A percentile compares a stretch with the other conserved stretches of the same genome.
Conservation (phyloP, 2,329 filamentous ascomycete genomes). For the Aspergillus neoniger region DNA sequence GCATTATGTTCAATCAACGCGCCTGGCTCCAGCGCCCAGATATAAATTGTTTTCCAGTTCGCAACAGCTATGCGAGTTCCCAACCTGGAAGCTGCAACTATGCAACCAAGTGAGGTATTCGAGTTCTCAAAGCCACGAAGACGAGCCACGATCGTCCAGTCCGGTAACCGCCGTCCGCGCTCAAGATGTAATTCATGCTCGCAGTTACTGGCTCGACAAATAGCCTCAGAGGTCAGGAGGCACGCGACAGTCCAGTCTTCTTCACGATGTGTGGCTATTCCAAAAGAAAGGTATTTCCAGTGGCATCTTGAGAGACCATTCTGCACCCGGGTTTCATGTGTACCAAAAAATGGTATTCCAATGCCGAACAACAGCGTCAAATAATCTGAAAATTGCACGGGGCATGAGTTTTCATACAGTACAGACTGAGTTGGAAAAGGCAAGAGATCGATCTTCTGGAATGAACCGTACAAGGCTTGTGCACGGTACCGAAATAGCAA, state of each 20-base stretch:
- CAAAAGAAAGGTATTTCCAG: slow-evolving; percentile 45
- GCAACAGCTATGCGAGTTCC: slow-evolving; percentile 45
- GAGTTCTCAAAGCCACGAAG: slow-evolving; percentile 38
- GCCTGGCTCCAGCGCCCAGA: slow-evolving; percentile 45
- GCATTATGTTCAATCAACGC: slow-evolving; percentile 36
- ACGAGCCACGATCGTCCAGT: slow-evolving; percentile 40
- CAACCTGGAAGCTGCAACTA: slow-evolving; percentile 36
- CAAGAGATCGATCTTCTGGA: slow-evolving; percentile 30
- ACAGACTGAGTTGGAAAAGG: slow-evolving; percentile 17
- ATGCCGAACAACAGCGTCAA: slow-evolving; percentile 38
- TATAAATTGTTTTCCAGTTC: slow-evolving; percentile 44
- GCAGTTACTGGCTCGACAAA: slow-evolving; percentile 31
- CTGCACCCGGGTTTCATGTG: slow-evolving; percentile 29
- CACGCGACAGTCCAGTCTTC: slow-evolving; percentile 41
- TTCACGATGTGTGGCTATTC: slow-evolving; percentile 37
- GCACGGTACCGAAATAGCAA: slow-evolving; percentile 39
- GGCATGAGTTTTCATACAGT: slow-evolving; percentile 26
- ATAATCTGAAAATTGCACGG: slow-evolving; percentile 27
- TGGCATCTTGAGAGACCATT: slow-evolving; percentile 29
- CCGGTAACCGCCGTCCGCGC: slow-evolving; percentile 41
- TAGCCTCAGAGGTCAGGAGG: slow-evolving; percentile 38
- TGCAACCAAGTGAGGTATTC: slow-evolving; percentile 41
- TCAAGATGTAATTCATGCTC: slow-evolving; percentile 40
- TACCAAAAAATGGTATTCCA: slow-evolving; percentile 43
- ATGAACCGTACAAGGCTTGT: slow-evolving; percentile 38